These are phyloP conservation scores for Kondoa malvinella DNA, from an alignment of 768 basidiomycete species.

Conservation along the genomic window DNA sequence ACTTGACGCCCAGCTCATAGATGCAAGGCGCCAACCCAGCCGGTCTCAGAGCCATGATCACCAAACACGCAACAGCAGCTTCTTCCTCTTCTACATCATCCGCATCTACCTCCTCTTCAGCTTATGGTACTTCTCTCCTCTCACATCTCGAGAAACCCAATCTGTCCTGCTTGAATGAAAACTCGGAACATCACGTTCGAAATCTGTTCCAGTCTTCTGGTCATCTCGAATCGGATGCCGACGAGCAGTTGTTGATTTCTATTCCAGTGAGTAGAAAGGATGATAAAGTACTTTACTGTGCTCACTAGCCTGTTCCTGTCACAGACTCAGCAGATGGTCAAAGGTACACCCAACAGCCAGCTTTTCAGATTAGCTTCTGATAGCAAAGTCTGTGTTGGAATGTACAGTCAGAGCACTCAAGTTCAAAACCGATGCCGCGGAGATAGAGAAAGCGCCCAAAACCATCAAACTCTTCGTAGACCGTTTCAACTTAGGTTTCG, in stretches of 20 bases:
- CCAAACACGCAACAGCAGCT: neutral
- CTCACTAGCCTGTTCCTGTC: neutral
- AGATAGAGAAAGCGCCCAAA: conserved; percentile 40
- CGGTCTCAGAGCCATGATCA: neutral
- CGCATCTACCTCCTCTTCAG: neutral
- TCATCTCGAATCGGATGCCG: conserved; percentile 49
- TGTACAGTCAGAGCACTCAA: conserved; percentile 47
- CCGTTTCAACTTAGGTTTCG: conserved; percentile 44
- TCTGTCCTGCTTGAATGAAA: conserved; percentile 48
- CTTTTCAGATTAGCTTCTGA: neutral
- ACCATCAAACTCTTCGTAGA: conserved; percentile 48
- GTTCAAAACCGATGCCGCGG: conserved; percentile 33
- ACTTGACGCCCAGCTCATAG: neutral
- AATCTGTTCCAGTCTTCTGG: conserved; percentile 36
- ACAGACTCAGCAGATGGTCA: neutral
- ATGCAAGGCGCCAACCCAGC: conserved; percentile 5
- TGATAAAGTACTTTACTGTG: neutral
- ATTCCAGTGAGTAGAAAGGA: neutral
- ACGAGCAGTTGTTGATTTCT: conserved; percentile 45
- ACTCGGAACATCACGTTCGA: conserved; percentile 38
- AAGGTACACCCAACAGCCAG: neutral
- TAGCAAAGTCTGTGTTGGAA: neutral
- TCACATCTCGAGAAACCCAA: conserved; percentile 40
- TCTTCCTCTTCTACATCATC: neutral
- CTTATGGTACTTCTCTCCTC: neutral